phyloP scores from a whole-genome alignment of 805 yeast genomes.

The Candida nemodendra region DNA sequence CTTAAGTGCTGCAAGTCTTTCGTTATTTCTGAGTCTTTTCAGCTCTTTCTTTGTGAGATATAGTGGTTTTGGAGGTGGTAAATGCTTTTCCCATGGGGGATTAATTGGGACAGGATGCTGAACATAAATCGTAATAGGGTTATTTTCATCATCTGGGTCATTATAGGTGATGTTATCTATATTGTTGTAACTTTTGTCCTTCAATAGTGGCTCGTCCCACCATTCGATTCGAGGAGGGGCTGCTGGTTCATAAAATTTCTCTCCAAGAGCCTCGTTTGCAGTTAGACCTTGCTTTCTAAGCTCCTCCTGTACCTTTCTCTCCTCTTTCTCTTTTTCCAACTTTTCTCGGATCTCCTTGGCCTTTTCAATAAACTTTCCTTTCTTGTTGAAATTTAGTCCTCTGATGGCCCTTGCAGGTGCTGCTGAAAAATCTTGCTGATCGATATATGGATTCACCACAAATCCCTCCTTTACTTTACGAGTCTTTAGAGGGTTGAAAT shows the following conservation, averaged over 20 bases:
- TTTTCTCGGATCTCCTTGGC: constrained; percentile 52
- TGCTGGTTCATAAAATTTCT: constrained; percentile 46
- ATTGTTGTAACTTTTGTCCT: constrained; percentile 35
- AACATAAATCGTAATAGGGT: constrained; percentile 64
- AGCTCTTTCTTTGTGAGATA: constrained; percentile 74
- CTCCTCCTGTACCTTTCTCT: constrained; percentile 31
- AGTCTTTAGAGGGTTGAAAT: constrained; percentile 23
- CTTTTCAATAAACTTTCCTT: constrained; percentile 60
- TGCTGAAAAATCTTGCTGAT: constrained; percentile 27
- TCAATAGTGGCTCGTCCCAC: constrained; percentile 77
- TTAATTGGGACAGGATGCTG: constrained; percentile 77
- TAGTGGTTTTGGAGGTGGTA: constrained; percentile 43
- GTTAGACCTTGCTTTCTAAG: constrained; percentile 40
- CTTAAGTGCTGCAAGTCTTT: constrained; percentile 58
- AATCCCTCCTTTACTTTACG: constrained; percentile 27
- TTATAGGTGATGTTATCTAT: constrained; percentile 37
- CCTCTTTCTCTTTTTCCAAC: constrained; percentile 33
- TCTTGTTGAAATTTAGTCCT: constrained; percentile 51
- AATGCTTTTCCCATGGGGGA: constrained; percentile 55
- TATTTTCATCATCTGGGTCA: constrained; percentile 36
- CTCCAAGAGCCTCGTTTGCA: constrained; percentile 56
- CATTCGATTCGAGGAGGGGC: constrained; percentile 73
- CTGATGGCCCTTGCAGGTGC: constrained; percentile 27
- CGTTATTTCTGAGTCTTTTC: constrained; percentile 69
- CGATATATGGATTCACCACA: constrained; percentile 33